These are phyloP conservation scores for Aureobasidium sp. DNA, from an alignment of 2,329 filamentous ascomycete genomes.

Conservation along the genomic window DNA sequence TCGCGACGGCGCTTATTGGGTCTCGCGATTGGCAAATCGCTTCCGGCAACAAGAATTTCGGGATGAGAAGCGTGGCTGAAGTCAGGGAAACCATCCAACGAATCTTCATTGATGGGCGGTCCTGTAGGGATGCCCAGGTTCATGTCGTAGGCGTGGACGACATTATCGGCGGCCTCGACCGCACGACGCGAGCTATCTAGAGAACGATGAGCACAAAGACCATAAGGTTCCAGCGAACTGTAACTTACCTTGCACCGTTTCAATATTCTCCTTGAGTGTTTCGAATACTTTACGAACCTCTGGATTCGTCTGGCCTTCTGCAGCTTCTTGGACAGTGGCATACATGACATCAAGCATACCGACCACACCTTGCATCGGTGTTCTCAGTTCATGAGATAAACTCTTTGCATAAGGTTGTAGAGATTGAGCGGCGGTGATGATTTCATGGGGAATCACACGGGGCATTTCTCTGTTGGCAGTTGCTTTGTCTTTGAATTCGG, in stretches of 20 bases:
- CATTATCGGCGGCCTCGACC: conserved; percentile 66
- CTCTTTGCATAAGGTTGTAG: conserved; percentile 65
- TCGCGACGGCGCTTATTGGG: conserved; percentile 37
- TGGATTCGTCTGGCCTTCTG: conserved; percentile 44
- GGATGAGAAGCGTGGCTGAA: conserved; percentile 21
- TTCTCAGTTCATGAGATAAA: conserved; percentile 62
- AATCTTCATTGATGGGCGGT: conserved; percentile 16
- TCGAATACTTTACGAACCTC: conserved; percentile 49
- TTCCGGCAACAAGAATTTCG: conserved; percentile 35
- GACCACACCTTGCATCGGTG: conserved; percentile 68
- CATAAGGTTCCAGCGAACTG: background rate
- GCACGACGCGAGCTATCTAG: conserved; percentile 61
- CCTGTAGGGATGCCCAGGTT: conserved; percentile 67
- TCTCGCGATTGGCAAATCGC: conserved; percentile 31
- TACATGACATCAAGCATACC: conserved; percentile 73
- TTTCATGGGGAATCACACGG: conserved; percentile 45
- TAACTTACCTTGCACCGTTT: conserved; percentile 55
- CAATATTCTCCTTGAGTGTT: conserved; percentile 59
- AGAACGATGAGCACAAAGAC: conserved; percentile 11
- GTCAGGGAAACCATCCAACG: background rate
- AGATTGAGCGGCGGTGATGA: conserved; percentile 52
- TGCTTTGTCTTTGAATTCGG: conserved; percentile 35
- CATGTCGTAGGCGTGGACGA: conserved; percentile 66
- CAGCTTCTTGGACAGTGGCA: conserved; percentile 59
- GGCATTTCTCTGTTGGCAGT: conserved; percentile 23